Percentiles rank a stretch among this genome's conserved stretches.
Evolutionary conservation across 2,329 filamentous ascomycete species (phyloP).

Genomic region (Botrytis sinoallii): DNA sequence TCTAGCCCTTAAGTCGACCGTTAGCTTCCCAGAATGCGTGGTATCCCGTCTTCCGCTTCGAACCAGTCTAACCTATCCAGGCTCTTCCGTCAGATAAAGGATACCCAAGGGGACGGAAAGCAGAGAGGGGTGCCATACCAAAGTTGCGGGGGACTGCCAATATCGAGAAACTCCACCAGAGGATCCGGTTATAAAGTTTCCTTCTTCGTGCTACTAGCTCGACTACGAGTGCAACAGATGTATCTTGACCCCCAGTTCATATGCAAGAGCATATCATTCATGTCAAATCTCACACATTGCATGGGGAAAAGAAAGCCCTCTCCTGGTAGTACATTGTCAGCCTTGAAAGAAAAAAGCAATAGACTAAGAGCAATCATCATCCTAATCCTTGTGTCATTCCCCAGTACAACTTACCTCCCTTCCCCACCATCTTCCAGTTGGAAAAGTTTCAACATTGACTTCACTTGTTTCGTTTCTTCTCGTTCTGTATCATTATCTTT

Average conservation of each 20-base stretch:
- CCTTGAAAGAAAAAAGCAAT: constrained; percentile 3
- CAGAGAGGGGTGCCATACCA: background rate
- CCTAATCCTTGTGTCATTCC: background rate
- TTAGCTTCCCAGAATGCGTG: background rate
- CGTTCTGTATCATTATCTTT: background rate
- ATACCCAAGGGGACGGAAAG: background rate
- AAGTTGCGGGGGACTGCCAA: background rate
- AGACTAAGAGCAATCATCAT: background rate
- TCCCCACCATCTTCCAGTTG: background rate
- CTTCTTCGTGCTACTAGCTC: background rate
- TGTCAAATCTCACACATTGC: constrained; percentile 8
- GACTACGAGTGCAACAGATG: background rate
- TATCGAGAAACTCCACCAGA: constrained; percentile 6
- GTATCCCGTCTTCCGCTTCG: background rate
- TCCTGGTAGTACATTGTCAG: background rate
- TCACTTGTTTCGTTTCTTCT: background rate
- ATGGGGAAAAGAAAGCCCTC: background rate
- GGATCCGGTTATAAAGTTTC: background rate
- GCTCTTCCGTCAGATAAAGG: background rate
- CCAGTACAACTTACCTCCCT: background rate
- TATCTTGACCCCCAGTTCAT: background rate
- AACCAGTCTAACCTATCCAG: background rate
- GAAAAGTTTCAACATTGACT: background rate
- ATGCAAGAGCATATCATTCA: constrained; percentile 12
- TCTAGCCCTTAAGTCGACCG: background rate